A percentile compares a stretch with the other conserved stretches of the same genome.
phyloP scores from a whole-genome alignment of 2,329 filamentous ascomycete species.

The Sarocladium strictum region DNA sequence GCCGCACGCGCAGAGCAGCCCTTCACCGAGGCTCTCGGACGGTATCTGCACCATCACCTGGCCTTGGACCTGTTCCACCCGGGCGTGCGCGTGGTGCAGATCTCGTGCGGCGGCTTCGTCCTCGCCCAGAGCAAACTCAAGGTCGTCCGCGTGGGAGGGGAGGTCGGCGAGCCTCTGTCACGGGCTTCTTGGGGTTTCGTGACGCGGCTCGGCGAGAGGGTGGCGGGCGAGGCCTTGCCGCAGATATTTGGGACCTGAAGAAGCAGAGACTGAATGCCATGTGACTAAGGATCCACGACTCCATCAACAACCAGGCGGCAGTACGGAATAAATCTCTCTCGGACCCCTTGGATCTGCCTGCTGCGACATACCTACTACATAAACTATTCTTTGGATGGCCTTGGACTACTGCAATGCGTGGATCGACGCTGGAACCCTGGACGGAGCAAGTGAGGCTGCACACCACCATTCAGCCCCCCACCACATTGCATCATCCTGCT shows the following conservation, averaged over 20 bases:
- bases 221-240: conserved; percentile 22
- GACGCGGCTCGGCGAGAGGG: conserved; percentile 27
- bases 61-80: conserved; percentile 51
- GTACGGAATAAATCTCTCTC: too few relatives aligned
- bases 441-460: background rate
- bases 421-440: background rate
- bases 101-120: conserved; percentile 51
- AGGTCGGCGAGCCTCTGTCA: conserved; percentile 23
- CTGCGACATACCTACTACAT: too few relatives aligned
- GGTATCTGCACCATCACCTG: conserved; percentile 46
- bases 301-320: too few relatives aligned
- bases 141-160: conserved; percentile 23
- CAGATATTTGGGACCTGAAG: background rate
- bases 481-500: conserved; percentile 8
- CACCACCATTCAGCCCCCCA: background rate
- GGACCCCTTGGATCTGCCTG: background rate
- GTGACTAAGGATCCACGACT: too few relatives aligned
- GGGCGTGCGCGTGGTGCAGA: conserved; percentile 43
- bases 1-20: conserved; percentile 22
- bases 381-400: too few relatives aligned
- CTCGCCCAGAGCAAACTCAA: conserved; percentile 48
- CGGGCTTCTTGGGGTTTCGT: conserved; percentile 33
- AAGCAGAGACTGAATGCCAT: too few relatives aligned
- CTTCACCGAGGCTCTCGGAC: conserved; percentile 44
- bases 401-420: background rate